A percentile compares a stretch with the other conserved stretches of the same genome.
phyloP scores from a whole-genome alignment of 208 protist genomes.

The Strigomonas oncopelti region DNA sequence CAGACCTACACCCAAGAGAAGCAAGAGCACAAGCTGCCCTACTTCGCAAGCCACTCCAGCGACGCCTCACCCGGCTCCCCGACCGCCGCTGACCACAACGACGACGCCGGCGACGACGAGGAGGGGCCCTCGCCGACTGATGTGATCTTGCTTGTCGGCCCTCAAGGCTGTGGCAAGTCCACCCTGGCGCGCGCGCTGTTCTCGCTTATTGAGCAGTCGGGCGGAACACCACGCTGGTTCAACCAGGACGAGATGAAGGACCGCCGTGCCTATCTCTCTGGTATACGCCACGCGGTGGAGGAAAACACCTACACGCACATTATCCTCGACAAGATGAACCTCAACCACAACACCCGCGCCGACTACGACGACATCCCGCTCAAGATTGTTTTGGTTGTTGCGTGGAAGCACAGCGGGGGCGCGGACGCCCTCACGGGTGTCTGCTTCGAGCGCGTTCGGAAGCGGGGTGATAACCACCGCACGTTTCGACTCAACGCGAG shows the following conservation, averaged over 20 bases:
- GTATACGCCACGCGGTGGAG: conserved; percentile 35
- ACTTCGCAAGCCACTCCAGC: conserved; percentile 4
- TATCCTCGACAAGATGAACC: conserved; percentile 84
- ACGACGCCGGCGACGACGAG: not conserved
- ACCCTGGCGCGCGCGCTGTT: conserved; percentile 64
- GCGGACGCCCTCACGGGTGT: conserved; percentile 35
- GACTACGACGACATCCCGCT: conserved; percentile 43
- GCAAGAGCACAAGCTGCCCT: not conserved
- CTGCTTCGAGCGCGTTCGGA: conserved; percentile 56
- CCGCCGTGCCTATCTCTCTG: conserved; percentile 42
- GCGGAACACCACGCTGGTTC: conserved; percentile 58
- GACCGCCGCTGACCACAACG: conserved; percentile 16
- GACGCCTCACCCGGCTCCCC: conserved; percentile 4
- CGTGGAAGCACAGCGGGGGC: conserved; percentile 48
- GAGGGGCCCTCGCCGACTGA: conserved; percentile 20
- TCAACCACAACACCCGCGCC: conserved; percentile 42
- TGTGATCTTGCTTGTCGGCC: conserved; percentile 63
- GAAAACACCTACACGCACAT: conserved; percentile 56
- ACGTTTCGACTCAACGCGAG: conserved; percentile 25
- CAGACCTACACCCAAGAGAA: conserved; percentile 20
- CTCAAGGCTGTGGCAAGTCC: conserved; percentile 84
- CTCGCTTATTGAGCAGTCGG: conserved; percentile 48
- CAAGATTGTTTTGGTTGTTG: conserved; percentile 33
- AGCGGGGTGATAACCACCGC: conserved; percentile 56
- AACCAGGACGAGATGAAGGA: conserved; percentile 81